phyloP scores from a whole-genome alignment of 495 filamentous ascomycete genomes.

The Penicillium atrosanguineum region DNA sequence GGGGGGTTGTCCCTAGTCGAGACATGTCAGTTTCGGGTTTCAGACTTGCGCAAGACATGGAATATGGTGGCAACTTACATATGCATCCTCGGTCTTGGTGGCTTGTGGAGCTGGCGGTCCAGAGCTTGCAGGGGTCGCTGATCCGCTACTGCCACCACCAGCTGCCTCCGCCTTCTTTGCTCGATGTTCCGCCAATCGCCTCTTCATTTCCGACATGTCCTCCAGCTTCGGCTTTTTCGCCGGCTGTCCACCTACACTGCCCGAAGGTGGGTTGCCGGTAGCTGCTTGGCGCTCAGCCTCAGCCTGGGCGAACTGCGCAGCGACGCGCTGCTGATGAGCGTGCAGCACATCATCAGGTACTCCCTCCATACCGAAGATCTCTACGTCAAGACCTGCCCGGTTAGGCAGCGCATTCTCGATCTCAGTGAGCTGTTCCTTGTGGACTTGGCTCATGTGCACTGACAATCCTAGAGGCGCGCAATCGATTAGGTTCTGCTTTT shows the following conservation, averaged over 20 bases:
- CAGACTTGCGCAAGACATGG: background rate
- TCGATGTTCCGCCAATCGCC: conserved; percentile 76
- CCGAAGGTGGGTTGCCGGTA: conserved; percentile 79
- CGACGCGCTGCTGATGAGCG: conserved; percentile 80
- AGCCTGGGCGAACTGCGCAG: conserved; percentile 75
- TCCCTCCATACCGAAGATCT: conserved; percentile 98
- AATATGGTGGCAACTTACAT: conserved; percentile 42
- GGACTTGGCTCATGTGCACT: conserved; percentile 97
- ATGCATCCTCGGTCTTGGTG: conserved; percentile 48
- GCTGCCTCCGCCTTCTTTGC: conserved; percentile 64
- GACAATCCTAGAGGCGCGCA: conserved; percentile 62
- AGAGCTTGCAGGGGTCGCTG: conserved; percentile 56
- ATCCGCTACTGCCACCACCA: conserved; percentile 55
- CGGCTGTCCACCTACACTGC: conserved; percentile 51
- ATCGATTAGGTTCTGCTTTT: conserved; percentile 9
- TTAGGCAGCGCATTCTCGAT: conserved; percentile 92
- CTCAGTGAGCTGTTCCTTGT: conserved; percentile 81
- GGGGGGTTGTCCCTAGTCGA: conserved; percentile 28
- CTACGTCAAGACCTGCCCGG: conserved; percentile 77
- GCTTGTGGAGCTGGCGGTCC: conserved; percentile 52
- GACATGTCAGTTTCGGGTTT: conserved; percentile 7
- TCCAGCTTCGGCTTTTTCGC: conserved; percentile 82
- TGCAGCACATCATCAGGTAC: conserved; percentile 82
- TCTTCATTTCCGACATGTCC: conserved; percentile 72
- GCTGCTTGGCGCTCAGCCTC: conserved; percentile 77